phyloP scores from a whole-genome alignment of 1,284 basidiomycete species.

The Neolentinus lepideus region DNA sequence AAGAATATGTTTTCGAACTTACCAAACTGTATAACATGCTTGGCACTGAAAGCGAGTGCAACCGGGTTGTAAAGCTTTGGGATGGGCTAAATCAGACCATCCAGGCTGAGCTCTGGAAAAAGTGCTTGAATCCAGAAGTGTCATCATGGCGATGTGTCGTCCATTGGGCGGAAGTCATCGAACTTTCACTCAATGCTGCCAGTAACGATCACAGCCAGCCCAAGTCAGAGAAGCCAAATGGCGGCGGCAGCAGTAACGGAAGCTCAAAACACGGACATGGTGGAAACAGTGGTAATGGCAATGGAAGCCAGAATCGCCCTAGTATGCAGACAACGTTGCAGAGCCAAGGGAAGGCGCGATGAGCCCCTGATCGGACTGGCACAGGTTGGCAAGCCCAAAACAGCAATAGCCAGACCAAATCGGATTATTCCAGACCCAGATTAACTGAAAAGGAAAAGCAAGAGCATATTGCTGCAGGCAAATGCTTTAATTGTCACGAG shows the following conservation, averaged over 20 bases:
- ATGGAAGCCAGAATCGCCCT: too few relatives aligned
- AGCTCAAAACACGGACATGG: too few relatives aligned
- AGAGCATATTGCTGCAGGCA: slow-evolving; percentile 7
- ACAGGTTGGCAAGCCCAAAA: too few relatives aligned
- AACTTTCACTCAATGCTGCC: neutral
- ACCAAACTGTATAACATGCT: neutral
- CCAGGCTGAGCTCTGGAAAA: neutral
- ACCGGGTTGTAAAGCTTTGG: neutral
- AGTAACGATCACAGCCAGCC: too few relatives aligned
- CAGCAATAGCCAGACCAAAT: too few relatives aligned
- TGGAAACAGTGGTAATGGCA: too few relatives aligned
- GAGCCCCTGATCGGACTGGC: too few relatives aligned
- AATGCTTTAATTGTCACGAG: slow-evolving; percentile 13
- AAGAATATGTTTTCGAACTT: neutral
- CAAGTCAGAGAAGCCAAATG: too few relatives aligned
- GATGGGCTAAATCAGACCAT: neutral
- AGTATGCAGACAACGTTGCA: too few relatives aligned
- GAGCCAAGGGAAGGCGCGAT: too few relatives aligned
- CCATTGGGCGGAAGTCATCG: neutral
- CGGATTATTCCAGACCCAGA: neutral
- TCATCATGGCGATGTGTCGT: neutral
- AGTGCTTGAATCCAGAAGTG: neutral
- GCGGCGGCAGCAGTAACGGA: too few relatives aligned
- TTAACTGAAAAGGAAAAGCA: slow-evolving; percentile 3
- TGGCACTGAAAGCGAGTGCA: neutral